These are phyloP conservation scores for Danielia oregonensis DNA, from an alignment of 805 yeast species.

Conservation along the genomic window DNA sequence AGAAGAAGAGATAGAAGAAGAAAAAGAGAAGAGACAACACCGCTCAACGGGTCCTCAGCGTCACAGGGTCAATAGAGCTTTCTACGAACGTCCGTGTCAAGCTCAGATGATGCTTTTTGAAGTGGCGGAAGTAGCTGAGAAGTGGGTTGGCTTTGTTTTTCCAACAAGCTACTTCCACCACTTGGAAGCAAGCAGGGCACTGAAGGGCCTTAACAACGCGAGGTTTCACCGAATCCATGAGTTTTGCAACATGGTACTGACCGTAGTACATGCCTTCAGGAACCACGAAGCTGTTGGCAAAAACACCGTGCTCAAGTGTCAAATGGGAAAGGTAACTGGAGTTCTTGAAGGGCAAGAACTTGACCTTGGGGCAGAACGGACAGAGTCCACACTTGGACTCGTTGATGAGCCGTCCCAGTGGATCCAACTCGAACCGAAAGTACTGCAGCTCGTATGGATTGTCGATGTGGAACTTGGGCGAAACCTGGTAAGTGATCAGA, in stretches of 20 bases:
- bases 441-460: constrained; percentile 32
- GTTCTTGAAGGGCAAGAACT: constrained; percentile 30
- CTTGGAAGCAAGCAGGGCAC: constrained; percentile 25
- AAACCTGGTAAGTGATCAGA: constrained; percentile 22
- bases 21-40: no score
- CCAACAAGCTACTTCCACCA: constrained; percentile 29
- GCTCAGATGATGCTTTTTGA: constrained; percentile 23
- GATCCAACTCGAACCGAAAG: constrained; percentile 25
- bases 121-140: constrained; percentile 27
- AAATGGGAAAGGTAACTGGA: constrained; percentile 31
- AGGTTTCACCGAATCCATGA: constrained; percentile 10
- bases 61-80: constrained; percentile 13
- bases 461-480: constrained; percentile 16
- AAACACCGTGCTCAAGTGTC: constrained; percentile 32
- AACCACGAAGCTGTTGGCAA: constrained; percentile 26
- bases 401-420: constrained; percentile 16
- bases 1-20: no score
- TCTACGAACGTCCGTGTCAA: constrained; percentile 12
- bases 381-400: constrained; percentile 31
- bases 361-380: constrained; percentile 27
- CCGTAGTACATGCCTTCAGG: constrained; percentile 32
- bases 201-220: constrained; percentile 22
- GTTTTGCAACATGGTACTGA: constrained; percentile 18
- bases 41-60: not conserved
- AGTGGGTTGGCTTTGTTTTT: constrained; percentile 24